Percentiles rank a stretch among this genome's conserved stretches.
Conservation (phyloP, 768 basidiomycete genomes). For the Kwoniella bestiolae region DNA sequence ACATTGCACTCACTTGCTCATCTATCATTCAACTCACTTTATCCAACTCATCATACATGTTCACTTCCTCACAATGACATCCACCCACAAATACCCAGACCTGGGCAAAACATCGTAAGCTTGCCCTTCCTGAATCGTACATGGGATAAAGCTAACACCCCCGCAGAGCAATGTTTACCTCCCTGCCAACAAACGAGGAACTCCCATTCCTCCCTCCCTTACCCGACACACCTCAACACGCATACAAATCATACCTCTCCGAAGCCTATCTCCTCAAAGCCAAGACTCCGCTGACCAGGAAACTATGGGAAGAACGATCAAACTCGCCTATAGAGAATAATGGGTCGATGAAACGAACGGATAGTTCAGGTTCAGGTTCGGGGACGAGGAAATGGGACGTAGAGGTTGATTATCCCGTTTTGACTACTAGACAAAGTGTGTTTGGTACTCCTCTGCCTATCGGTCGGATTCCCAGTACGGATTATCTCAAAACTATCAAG, state of each 20-base stretch:
- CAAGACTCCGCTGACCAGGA: conserved; percentile 3
- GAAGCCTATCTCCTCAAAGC: background rate
- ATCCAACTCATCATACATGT: background rate
- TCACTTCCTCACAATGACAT: background rate
- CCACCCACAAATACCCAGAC: background rate
- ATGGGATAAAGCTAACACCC: background rate
- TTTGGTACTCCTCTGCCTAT: conserved; percentile 23
- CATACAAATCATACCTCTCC: conserved; percentile 5
- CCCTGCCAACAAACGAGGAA: conserved; percentile 24
- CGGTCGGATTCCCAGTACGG: conserved; percentile 3
- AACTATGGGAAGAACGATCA: conserved; percentile 1
- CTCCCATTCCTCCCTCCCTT: conserved; percentile 36
- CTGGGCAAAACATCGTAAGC: conserved; percentile 4
- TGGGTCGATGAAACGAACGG: background rate
- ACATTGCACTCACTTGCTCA: background rate
- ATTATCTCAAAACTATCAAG: background rate
- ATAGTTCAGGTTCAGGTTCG: background rate
- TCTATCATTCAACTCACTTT: background rate
- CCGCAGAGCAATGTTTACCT: conserved; percentile 11
- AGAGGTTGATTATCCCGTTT: conserved; percentile 29
- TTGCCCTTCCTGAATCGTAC: background rate
- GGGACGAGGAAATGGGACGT: conserved; percentile 17
- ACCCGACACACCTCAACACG: conserved; percentile 33
- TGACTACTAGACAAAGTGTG: conserved; percentile 37
- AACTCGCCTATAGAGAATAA: background rate